These are phyloP conservation scores for Ramaria sp. DNA, from an alignment of 768 basidiomycete genomes.

Conservation along the genomic window DNA sequence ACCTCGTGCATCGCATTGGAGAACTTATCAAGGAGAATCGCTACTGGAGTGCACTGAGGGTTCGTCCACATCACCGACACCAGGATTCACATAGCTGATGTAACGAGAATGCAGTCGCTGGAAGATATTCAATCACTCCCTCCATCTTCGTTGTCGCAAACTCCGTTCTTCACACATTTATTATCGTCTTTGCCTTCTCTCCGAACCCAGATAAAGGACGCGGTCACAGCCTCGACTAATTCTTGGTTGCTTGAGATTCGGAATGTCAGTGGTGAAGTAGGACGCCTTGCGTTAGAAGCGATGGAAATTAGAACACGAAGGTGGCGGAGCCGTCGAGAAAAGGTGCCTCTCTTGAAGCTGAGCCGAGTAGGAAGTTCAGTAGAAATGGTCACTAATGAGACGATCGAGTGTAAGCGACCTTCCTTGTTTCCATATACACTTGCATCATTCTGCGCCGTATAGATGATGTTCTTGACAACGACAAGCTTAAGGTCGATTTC, in stretches of 20 bases:
- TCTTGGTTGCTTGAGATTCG: conserved; percentile 95
- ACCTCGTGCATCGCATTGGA: conserved; percentile 85
- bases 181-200: conserved; percentile 86
- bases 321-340: conserved; percentile 79
- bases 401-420: conserved; percentile 75
- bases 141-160: conserved; percentile 79
- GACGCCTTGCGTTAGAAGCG: conserved; percentile 75
- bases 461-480: conserved; percentile 92
- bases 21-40: conserved; percentile 89
- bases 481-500: conserved; percentile 83
- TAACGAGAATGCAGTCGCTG: conserved; percentile 52
- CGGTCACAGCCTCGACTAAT: conserved; percentile 90
- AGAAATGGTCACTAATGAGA: conserved; percentile 86
- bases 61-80: conserved; percentile 30
- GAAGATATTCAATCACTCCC: conserved; percentile 93
- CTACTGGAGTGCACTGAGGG: conserved; percentile 95
- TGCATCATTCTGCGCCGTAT: conserved; percentile 11
- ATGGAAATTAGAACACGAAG: conserved; percentile 78
- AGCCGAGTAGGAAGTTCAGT: conserved; percentile 86
- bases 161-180: conserved; percentile 87
- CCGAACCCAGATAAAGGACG: conserved; percentile 80
- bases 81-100: conserved; percentile 15
- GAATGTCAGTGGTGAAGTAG: conserved; percentile 78
- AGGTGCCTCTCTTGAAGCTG: conserved; percentile 65
- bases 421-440: background rate